Percentiles rank a stretch among this genome's conserved stretches.
Evolutionary conservation across 352 stramenopile species (phyloP).

Genomic region (Pythium diclinum): DNA sequence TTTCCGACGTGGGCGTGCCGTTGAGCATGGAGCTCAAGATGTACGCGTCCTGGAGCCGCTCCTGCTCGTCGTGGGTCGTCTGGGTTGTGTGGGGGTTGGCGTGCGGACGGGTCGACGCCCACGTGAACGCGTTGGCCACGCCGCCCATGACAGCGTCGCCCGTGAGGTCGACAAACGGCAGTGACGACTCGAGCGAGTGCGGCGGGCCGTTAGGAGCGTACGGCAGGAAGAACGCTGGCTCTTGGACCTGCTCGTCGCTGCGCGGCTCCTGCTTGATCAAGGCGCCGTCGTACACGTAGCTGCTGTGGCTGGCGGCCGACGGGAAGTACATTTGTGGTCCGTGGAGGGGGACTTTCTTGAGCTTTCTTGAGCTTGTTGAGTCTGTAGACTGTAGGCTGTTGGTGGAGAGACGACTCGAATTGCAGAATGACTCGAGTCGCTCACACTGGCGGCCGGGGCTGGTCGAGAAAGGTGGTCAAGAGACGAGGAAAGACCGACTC

Average conservation of each 20-base stretch:
- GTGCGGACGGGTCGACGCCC: neutral
- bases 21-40: conserved; percentile 7
- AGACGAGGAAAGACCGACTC: neutral
- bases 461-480: neutral
- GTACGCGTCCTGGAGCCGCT: neutral
- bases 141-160: neutral
- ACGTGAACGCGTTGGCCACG: neutral
- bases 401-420: conserved; percentile 3
- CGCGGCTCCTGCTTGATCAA: conserved; percentile 15
- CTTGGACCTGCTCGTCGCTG: neutral
- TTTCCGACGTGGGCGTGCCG: neutral
- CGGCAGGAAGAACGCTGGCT: conserved; percentile 1
- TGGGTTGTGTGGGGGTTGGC: neutral
- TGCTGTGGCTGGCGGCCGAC: neutral
- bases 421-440: conserved; percentile 4
- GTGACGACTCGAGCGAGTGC: neutral
- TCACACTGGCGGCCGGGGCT: neutral
- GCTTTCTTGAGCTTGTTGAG: neutral
- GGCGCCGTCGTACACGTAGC: neutral
- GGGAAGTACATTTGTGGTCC: too few relatives aligned
- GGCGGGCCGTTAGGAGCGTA: neutral
- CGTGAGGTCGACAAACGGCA: conserved; percentile 16
- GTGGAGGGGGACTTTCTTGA: too few relatives aligned
- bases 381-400: neutral
- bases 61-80: neutral